Evolutionary conservation across 768 basidiomycete genomes (phyloP).

Genomic region (Cystobasidium onofrii): DNA sequence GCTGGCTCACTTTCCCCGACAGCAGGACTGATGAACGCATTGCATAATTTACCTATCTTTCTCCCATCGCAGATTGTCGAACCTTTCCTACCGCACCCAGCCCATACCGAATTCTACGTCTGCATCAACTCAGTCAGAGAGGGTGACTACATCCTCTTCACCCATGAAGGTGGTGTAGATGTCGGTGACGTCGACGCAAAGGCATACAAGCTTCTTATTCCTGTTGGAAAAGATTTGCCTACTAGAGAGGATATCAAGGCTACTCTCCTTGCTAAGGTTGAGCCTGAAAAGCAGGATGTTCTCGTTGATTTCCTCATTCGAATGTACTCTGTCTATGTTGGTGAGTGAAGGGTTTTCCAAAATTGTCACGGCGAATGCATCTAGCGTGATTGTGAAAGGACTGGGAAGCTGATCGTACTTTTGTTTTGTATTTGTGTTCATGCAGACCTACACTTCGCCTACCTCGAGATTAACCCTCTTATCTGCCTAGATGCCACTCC

Average conservation of each 20-base stretch:
- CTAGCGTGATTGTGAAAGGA: neutral
- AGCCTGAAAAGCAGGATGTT: constrained; percentile 75
- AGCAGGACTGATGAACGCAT: too few species aligned
- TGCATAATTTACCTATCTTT: too few species aligned
- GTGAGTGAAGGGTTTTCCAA: neutral
- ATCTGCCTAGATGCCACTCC: constrained; percentile 77
- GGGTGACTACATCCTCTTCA: constrained; percentile 94
- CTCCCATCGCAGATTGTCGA: constrained; percentile 61
- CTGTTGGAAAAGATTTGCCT: constrained; percentile 70
- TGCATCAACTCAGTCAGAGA: constrained; percentile 93
- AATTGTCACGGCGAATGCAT: too few species aligned
- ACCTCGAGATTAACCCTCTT: constrained; percentile 98
- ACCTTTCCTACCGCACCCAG: constrained; percentile 93
- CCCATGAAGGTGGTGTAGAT: constrained; percentile 97
- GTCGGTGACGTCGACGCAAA: constrained; percentile 98
- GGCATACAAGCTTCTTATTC: constrained; percentile 77
- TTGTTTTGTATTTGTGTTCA: neutral
- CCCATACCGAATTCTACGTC: constrained; percentile 92
- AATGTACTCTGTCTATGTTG: constrained; percentile 89
- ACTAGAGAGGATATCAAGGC: constrained; percentile 64
- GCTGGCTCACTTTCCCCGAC: neutral
- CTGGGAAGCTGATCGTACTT: neutral
- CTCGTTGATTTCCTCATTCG: constrained; percentile 90
- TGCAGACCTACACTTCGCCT: constrained; percentile 89
- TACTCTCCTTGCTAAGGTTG: constrained; percentile 72